Evolutionary conservation across 148 eudicot species (phyloP).

Genomic region (Persicaria tinctoria): DNA sequence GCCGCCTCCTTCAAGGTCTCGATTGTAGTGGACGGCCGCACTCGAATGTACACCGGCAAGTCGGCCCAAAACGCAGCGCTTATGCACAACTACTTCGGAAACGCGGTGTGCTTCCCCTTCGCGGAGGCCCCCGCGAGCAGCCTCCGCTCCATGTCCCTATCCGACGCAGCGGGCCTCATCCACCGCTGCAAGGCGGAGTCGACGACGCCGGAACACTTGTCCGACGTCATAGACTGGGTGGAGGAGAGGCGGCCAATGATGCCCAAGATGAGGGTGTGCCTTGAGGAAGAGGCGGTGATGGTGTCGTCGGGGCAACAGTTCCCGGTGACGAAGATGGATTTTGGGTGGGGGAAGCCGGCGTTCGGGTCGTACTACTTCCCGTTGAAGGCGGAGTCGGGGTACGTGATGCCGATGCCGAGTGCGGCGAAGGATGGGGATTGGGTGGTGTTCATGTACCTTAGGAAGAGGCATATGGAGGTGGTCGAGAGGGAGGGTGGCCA

Average conservation of each 20-base stretch:
- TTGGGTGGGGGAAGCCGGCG: conserved; percentile 64
- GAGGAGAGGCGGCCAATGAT: conserved; percentile 52
- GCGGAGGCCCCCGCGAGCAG: conserved; percentile 27
- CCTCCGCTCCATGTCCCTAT: conserved; percentile 30
- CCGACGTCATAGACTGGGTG: conserved; percentile 64
- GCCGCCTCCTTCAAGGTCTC: conserved; percentile 29
- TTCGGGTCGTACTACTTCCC: conserved; percentile 70
- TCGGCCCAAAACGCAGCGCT: not conserved
- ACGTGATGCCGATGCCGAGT: conserved; percentile 78
- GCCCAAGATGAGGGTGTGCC: conserved; percentile 33
- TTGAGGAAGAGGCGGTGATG: conserved; percentile 51
- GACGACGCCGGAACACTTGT: conserved; percentile 45
- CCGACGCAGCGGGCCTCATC: conserved; percentile 25
- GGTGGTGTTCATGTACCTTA: conserved; percentile 66
- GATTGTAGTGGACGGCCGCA: conserved; percentile 63
- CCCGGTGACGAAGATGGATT: conserved; percentile 45
- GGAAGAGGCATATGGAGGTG: conserved; percentile 35
- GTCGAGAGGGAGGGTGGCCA: conserved; percentile 34
- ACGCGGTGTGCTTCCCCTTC: conserved; percentile 54
- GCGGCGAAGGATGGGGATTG: conserved; percentile 49
- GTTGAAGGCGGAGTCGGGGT: conserved; percentile 56
- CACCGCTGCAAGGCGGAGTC: conserved; percentile 34
- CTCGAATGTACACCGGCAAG: conserved; percentile 18
- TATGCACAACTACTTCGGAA: conserved; percentile 43
- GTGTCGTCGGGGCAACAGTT: conserved; percentile 58